A percentile compares a stretch with the other conserved stretches of the same genome.
Conservation (phyloP, 306 rosid species). For the Vigna unguiculata region DNA sequence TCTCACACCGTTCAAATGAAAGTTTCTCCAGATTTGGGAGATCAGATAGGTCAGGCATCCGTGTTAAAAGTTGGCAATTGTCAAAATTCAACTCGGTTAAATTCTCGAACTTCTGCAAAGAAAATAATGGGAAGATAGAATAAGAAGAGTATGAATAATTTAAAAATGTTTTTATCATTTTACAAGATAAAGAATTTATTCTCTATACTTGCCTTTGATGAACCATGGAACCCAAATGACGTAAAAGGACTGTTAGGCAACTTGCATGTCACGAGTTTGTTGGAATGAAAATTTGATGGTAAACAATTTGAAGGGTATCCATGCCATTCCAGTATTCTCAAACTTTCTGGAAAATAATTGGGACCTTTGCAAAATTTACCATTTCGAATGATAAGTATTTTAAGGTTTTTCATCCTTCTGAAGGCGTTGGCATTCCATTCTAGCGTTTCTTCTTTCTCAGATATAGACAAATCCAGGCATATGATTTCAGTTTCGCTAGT, state of each 20-base stretch:
- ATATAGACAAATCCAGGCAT: too few species aligned
- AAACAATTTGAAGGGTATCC: neutral
- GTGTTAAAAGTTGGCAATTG: neutral
- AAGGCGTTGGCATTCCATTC: too few species aligned
- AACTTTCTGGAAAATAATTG: neutral
- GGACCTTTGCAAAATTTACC: neutral
- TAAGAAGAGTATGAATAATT: too few species aligned
- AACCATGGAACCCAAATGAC: neutral
- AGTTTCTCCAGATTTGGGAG: conserved; percentile 13
- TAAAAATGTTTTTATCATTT: too few species aligned
- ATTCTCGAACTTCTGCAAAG: neutral
- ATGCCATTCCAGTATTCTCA: neutral
- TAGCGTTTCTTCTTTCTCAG: too few species aligned
- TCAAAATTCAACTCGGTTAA: conserved; percentile 3
- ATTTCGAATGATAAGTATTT: neutral
- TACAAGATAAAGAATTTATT: neutral
- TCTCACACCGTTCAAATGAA: neutral
- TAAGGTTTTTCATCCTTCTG: too few species aligned
- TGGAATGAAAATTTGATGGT: neutral
- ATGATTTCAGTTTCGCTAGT: too few species aligned
- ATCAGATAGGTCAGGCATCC: conserved; percentile 23
- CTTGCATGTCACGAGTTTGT: neutral
- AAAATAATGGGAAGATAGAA: too few species aligned
- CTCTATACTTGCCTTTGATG: neutral
- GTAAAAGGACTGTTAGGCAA: neutral